Base-by-base conservation (phyloP, 78 protist species). In the Dictyostelium firmibasis region DNA sequence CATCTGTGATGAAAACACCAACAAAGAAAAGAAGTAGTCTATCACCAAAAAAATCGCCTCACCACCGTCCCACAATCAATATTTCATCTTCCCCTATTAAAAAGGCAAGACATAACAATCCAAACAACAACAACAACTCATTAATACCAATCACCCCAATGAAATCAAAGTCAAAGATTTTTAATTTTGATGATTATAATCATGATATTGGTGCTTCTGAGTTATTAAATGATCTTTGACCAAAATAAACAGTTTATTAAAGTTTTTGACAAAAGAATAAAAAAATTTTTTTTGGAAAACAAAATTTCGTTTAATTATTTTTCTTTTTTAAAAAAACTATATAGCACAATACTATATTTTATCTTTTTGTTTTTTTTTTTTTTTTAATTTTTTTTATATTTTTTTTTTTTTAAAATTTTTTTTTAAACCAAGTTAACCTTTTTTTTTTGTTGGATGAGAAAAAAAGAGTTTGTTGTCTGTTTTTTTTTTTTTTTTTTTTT, bases 41-140 rank as follows among this genome's bases (percentile, higher is more conserved):
- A 67, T 77, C 62, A 35, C 60, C 60, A 41, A 43, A 35, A 18
- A 77, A 77, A 77, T 77, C 83, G 3, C 83, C 83, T 77, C 86
- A 44, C 36, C 75, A 67, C 27, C 43, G 33, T 72, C 79, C 25
- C n/a, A 7, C 10, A 25, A 81, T 20, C n/a, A 25, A 50, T 31
- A 77, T 10, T 50, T 4, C n/a, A 4, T 57, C 67, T 5, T 50
- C 74, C 11, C 36, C 75, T 11, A 67, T 29, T 6, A 67, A 67
- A 27, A 67, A 27, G 14, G 25, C 72, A 62, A 62, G 33, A 62
- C 1, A 50, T 50, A 1, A 50, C 20, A 27, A 27, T 27, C 75
- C 75, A n/a, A 67, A 27, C 13, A 57, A 57, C 18, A 50, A 50
- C 16, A 50, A 50, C 16, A 67, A 67, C 25, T 10, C 75, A 2